Conservation (phyloP, 139 green algal genomes). For the Pleodorina starrii region DNA sequence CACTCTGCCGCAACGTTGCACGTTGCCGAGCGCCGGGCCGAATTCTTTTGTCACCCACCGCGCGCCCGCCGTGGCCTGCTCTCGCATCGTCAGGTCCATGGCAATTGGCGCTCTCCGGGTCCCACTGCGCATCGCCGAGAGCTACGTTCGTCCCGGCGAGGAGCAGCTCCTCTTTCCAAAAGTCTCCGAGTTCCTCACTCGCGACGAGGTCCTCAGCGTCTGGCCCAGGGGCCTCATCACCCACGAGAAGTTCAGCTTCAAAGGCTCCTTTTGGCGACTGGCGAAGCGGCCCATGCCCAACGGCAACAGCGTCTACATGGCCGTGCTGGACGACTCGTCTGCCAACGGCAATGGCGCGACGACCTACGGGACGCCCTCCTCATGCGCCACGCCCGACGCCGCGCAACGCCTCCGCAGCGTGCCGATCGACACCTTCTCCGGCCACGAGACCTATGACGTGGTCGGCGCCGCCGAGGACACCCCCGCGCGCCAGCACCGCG, state of each 20-base stretch:
- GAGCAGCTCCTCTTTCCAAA: conserved; percentile 8
- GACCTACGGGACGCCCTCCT: background rate
- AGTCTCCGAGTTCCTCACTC: background rate
- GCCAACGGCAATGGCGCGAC: background rate
- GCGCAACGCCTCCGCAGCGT: conserved; percentile 37
- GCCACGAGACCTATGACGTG: background rate
- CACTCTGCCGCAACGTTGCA: conserved; percentile 18
- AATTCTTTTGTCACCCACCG: background rate
- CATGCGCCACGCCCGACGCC: background rate
- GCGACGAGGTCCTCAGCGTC: background rate
- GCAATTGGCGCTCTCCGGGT: conserved; percentile 7
- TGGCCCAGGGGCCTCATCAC: conserved; percentile 23
- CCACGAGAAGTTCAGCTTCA: conserved; percentile 10
- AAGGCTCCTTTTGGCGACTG: background rate
- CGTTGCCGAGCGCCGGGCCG: background rate
- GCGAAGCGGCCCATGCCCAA: conserved; percentile 2
- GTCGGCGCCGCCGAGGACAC: background rate
- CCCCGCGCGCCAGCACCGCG: background rate
- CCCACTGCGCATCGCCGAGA: background rate
- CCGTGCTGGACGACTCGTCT: conserved; percentile 19
- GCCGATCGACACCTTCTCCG: conserved; percentile 5
- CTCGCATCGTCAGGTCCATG: background rate
- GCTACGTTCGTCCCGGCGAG: conserved; percentile 20
- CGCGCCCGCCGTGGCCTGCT: too few relatives aligned
- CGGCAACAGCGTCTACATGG: conserved; percentile 20